Evolutionary conservation across 163 green algal genomes (phyloP), one percentile per base, ranked within the genome.

Genomic region (Picocystis sp.): DNA sequence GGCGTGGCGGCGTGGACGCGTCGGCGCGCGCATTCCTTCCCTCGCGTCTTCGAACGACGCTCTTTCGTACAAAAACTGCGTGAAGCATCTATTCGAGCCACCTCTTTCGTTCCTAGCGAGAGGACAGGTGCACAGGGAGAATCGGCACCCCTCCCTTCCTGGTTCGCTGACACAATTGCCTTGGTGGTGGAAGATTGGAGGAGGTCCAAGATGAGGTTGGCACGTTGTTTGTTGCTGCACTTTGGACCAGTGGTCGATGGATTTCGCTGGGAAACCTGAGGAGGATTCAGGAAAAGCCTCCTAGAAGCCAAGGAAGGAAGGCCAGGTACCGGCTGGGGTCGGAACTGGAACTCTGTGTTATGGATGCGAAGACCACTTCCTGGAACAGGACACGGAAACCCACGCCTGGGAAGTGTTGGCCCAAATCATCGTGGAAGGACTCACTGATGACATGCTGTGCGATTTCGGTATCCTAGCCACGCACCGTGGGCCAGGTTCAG

Each of bases 341-440:
- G 0, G 90, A 99, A 70, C 71, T 99, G 47, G 90, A 97, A 64
- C 56, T 97, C 72, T 76, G 13, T 89, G 90, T 3, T 99, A 98
- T 57, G 88, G 90, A 14, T 99, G 90, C 64, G 90, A 99, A 66
- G 90, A 99, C 58, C 90, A 97, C 60, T 97, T 99, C 53, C 63
- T 78, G 50, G 90, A 99, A 71, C 61, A 79, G 23, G 86, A 94
- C 67, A 95, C 84, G 0, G 68, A 13, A 21, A 11, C 33, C 46
- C 85, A 94, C 64, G 82, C 64, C 12, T 94, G 85, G 85, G 82
- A 88, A 56, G 72, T 55, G 11, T 14, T 92, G 50, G 58, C 61
- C 51, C 61, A 72, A 64, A 44, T 56, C 15, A 45, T 38, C 11
- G 9, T 49, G 1, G 60, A 57, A 6, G 81, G 69, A 17, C 47